Conservation (phyloP, 768 basidiomycete species). For the Lentinula raphanica region DNA sequence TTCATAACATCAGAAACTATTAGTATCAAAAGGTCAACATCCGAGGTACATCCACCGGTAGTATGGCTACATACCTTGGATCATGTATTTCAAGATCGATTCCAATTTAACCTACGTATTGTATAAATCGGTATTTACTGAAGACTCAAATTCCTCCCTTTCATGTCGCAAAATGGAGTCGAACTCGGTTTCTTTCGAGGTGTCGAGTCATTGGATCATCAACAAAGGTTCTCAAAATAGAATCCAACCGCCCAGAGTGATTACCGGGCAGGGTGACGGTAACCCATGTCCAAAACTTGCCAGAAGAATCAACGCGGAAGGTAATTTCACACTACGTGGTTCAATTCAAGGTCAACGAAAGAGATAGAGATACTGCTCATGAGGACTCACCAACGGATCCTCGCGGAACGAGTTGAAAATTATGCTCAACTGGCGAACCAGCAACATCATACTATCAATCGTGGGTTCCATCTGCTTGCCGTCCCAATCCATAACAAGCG, state of each 20-base stretch:
- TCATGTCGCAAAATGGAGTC: too few relatives aligned
- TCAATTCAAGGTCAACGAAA: too few relatives aligned
- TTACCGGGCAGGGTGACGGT: background rate
- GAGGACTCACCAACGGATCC: background rate
- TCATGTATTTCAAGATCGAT: too few relatives aligned
- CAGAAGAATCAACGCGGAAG: background rate
- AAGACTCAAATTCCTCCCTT: too few relatives aligned
- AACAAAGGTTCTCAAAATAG: background rate
- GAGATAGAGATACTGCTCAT: background rate
- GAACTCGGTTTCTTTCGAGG: too few relatives aligned
- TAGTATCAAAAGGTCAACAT: too few relatives aligned
- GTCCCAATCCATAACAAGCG: background rate
- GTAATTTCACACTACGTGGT: background rate
- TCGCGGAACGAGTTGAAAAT: background rate
- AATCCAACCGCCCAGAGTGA: background rate
- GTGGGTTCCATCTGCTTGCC: background rate
- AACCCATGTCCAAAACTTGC: background rate
- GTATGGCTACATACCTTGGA: too few relatives aligned
- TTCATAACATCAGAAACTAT: too few relatives aligned
- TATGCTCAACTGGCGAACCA: background rate
- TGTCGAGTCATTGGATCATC: background rate
- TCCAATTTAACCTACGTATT: too few relatives aligned
- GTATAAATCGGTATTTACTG: too few relatives aligned
- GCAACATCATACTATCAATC: background rate
- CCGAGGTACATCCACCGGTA: too few relatives aligned